These are phyloP conservation scores for Blastobotrys aristatus DNA, from an alignment of 1,139 yeast genomes.

Conservation along the genomic window DNA sequence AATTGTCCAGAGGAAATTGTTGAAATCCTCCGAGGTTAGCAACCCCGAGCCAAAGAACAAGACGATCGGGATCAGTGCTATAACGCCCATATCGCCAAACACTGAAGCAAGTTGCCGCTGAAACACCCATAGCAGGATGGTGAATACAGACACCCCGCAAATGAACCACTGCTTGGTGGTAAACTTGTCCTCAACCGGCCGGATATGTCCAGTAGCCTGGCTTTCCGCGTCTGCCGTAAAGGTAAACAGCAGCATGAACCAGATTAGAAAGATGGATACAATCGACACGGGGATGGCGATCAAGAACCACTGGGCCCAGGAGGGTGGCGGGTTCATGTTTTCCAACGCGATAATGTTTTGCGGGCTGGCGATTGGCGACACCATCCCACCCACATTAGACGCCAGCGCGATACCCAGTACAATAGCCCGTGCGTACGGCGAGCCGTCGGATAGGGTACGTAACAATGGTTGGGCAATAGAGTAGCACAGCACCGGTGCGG, in stretches of 20 bases:
- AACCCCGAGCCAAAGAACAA: conserved; percentile 85
- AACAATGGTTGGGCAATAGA: conserved; percentile 86
- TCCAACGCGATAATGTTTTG: conserved; percentile 89
- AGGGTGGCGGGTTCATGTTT: conserved; percentile 82
- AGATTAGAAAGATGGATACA: conserved; percentile 57
- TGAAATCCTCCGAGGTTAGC: conserved; percentile 77
- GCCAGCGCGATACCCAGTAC: conserved; percentile 89
- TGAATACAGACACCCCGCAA: conserved; percentile 55
- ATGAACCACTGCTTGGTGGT: conserved; percentile 71
- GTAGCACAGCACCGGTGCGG: conserved; percentile 89
- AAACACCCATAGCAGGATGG: conserved; percentile 84
- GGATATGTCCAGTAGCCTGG: conserved; percentile 49
- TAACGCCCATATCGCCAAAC: conserved; percentile 86
- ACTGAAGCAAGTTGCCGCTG: conserved; percentile 61
- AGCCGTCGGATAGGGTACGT: conserved; percentile 72
- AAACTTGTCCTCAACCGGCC: conserved; percentile 55
- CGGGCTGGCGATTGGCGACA: conserved; percentile 94
- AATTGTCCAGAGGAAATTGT: conserved; percentile 91
- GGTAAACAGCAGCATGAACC: conserved; percentile 64
- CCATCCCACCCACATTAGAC: conserved; percentile 91
- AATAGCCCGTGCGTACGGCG: conserved; percentile 74
- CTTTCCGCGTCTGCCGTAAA: conserved; percentile 54
- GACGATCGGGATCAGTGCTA: conserved; percentile 79
- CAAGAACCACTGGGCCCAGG: conserved; percentile 94
- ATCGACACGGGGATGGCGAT: conserved; percentile 76